A percentile compares a stretch with the other conserved stretches of the same genome.
phyloP scores from a whole-genome alignment of 1,139 yeast genomes.

The Scheffersomyces segobiensis region DNA sequence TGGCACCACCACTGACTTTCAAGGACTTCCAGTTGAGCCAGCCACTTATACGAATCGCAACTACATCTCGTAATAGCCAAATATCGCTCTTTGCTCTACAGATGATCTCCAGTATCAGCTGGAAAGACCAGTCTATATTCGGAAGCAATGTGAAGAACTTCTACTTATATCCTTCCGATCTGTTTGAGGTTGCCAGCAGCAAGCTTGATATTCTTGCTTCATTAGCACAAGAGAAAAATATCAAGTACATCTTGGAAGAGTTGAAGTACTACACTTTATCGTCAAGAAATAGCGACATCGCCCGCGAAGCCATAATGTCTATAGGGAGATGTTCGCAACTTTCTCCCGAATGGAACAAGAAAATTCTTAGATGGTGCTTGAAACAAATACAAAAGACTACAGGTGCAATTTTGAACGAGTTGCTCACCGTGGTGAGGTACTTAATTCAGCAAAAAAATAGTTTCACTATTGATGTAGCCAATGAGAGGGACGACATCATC shows the following conservation, averaged over 20 bases:
- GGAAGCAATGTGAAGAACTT: constrained; percentile 51
- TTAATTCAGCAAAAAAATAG: constrained; percentile 60
- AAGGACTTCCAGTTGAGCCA: constrained; percentile 49
- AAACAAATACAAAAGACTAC: constrained; percentile 27
- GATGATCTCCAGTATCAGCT: constrained; percentile 36
- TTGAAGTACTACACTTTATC: constrained; percentile 64
- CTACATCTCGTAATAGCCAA: constrained; percentile 31
- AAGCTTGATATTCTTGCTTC: constrained; percentile 68
- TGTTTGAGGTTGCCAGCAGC: constrained; percentile 41
- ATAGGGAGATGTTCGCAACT: constrained; percentile 53
- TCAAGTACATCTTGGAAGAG: constrained; percentile 59
- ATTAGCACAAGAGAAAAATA: constrained; percentile 54
- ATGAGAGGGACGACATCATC: constrained; percentile 26
- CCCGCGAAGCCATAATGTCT: constrained; percentile 59
- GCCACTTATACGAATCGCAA: constrained; percentile 46
- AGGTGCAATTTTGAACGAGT: constrained; percentile 51
- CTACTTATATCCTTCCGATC: constrained; percentile 61
- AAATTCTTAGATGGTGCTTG: constrained; percentile 45
- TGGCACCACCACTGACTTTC: constrained; percentile 55
- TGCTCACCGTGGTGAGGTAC: constrained; percentile 68
- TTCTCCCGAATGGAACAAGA: constrained; percentile 35
- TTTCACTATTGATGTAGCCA: constrained; percentile 17
- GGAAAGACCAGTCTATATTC: constrained; percentile 46
- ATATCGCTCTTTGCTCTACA: constrained; percentile 41
- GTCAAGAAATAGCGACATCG: constrained; percentile 29